Evolutionary conservation across 352 stramenopile genomes (phyloP), one percentile per base, ranked within the genome.

Genomic region (Phytopythium helicoides): DNA sequence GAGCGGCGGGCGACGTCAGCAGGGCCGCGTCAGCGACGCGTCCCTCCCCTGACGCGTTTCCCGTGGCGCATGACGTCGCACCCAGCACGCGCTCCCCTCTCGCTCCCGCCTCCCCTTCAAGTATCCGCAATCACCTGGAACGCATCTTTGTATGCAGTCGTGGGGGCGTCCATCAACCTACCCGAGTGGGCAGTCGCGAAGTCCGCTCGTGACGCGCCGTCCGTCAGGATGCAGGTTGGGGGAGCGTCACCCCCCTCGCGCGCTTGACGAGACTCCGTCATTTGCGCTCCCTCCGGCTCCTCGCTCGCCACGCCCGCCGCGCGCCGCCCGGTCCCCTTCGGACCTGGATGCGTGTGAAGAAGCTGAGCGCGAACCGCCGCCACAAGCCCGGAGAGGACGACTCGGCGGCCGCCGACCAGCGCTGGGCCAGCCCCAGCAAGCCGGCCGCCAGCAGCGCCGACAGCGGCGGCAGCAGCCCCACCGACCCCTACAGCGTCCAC

Each of bases 291-390:
- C 48, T 47, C 48, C 48, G n/a, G 42, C 51, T 54, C 36, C n/a
- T 33, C 6, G 40, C 1, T 6, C 58, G 23, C 54, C 58, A 68
- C 12, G 58, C 64, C n/a, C 6, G 26, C 53, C 65, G 59, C n/a
- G n/a, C n/a, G n/a, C n/a, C n/a, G n/a, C n/a, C n/a, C n/a, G n/a
- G n/a, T n/a, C n/a, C n/a, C n/a, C n/a, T n/a, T n/a, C n/a, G 23
- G 37, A 41, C 44, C 56, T 37, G 64, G 47, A 89, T 89, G 78
- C 78, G 78, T 76, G 73, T 89, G 64, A 89, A 89, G 76, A 89
- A 89, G 48, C 56, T 87, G 62, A 87, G 70, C 67, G 60, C 64
- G 45, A 83, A 77, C 53, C 71, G 75, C 58, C 78, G 75, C 62
- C 64, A 75, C 38, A 85, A 82, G 78, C 52, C 71, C 62, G 75